A percentile compares a stretch with the other conserved stretches of the same genome.
phyloP scores from a whole-genome alignment of 73 alveolate genomes.

The Halteria grandinella region DNA sequence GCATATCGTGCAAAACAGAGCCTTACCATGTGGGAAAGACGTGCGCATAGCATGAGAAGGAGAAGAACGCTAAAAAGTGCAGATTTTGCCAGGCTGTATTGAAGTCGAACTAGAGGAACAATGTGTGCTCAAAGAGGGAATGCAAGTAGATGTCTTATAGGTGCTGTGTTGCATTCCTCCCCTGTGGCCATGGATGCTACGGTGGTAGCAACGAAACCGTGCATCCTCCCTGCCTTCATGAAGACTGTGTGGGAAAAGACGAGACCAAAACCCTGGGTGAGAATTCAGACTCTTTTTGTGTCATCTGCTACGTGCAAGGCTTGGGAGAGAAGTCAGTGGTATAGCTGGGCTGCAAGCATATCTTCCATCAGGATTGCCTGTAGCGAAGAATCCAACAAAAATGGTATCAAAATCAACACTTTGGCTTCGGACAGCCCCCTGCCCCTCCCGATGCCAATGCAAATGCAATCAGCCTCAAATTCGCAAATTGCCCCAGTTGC shows the following conservation, averaged over 20 bases:
- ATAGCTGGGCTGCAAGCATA: constrained; percentile 62
- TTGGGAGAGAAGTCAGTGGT: constrained; percentile 62
- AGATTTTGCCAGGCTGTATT: constrained; percentile 63
- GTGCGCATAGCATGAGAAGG: constrained; percentile 57
- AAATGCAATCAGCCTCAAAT: constrained; percentile 62
- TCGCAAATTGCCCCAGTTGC: constrained; percentile 63
- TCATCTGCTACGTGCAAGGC: constrained; percentile 67
- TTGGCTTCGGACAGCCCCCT: no score
- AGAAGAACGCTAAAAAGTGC: constrained; percentile 52
- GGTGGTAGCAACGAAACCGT: constrained; percentile 65
- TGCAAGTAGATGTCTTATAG: constrained; percentile 58
- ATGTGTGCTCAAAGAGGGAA: constrained; percentile 63
- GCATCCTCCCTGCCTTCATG: constrained; percentile 84
- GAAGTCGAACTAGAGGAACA: constrained; percentile 13
- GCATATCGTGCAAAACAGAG: constrained; percentile 45
- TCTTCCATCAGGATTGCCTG: constrained; percentile 50
- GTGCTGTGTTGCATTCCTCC: constrained; percentile 59
- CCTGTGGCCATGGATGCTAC: constrained; percentile 79
- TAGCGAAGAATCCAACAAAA: neutral
- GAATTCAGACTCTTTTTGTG: constrained; percentile 65
- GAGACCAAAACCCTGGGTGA: constrained; percentile 61
- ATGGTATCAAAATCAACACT: no score
- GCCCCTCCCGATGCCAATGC: no score
- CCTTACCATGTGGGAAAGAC: constrained; percentile 77
- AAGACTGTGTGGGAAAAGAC: constrained; percentile 66